Base-by-base conservation (phyloP, 139 green algal species). In the Microglena sp. region DNA sequence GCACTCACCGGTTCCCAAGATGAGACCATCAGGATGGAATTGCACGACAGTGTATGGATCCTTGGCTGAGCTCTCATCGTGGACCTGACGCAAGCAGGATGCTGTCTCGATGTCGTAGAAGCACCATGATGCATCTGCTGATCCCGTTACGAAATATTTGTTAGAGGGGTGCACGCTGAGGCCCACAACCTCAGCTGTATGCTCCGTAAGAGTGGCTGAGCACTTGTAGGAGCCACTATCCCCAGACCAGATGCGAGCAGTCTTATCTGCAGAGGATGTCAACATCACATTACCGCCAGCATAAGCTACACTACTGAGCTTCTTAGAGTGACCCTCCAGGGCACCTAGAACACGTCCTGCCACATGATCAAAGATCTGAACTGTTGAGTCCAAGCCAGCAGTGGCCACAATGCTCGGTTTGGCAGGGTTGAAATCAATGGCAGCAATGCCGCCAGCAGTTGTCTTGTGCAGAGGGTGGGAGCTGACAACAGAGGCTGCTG, bases 391-490 rank as follows among this genome's bases (percentile, higher is more conserved):
- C 6, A 60, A 53, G 28, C 92, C 89, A 11, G 69, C 83, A 4
- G 85, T 88, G 2, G 85, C 83, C 7, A 90, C 54, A 2, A 86
- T 18, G 56, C 61, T 65, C 45, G 64, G 29, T 56, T 70, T 56
- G 50, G 63, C 56, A 0, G 89, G 81, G 67, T 80, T 77, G 24
- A 89, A 53, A 33, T 91, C 89, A 18, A 95, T 54, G 0, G 78
- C 58, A 22, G 82, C 46, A 60, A 97, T 96, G 54, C 91, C 91
- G 11, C 80, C 80, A 66, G 79, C 70, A 7, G 78, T 91, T 2
- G 92, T 94, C 62, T 88, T 92, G 77, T 97, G 92, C 78, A 97
- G 73, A 5, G 92, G 83, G 70, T 85, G 71, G 58, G 69, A 86
- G 31, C 69, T 66, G 21, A 75, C 30, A n/a, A 93, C 74, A 24